Evolutionary conservation across 768 basidiomycete genomes (phyloP).

Genomic region (Agrocybe pediades): DNA sequence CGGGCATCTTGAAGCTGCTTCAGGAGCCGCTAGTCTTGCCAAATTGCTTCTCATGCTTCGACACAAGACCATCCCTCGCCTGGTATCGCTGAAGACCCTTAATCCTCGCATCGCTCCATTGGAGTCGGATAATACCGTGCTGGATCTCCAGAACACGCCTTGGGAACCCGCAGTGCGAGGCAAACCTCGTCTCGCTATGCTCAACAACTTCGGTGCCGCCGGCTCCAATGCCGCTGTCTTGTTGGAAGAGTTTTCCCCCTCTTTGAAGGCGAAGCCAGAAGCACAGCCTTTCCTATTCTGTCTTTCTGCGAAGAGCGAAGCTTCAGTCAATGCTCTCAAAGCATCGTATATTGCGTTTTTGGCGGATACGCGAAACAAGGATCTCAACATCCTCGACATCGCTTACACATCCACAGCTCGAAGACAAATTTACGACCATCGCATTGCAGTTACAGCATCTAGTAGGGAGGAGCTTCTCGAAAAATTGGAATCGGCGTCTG

Average conservation of each 20-base stretch:
- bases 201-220: conserved; percentile 79
- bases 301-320: neutral
- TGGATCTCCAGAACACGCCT: conserved; percentile 36
- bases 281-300: neutral
- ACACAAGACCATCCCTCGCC: conserved; percentile 55
- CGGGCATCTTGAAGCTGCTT: conserved; percentile 77
- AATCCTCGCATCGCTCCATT: conserved; percentile 58
- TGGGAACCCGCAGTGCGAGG: conserved; percentile 44
- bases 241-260: conserved; percentile 52
- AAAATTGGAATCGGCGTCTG: conserved; percentile 39
- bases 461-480: conserved; percentile 46
- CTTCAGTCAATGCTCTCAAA: neutral
- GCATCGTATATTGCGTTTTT: conserved; percentile 40
- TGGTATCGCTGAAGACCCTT: conserved; percentile 56
- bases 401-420: conserved; percentile 73
- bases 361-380: conserved; percentile 64
- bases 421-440: conserved; percentile 55
- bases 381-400: conserved; percentile 44
- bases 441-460: conserved; percentile 50
- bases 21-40: conserved; percentile 71
- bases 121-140: conserved; percentile 47
- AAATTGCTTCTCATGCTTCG: conserved; percentile 73
- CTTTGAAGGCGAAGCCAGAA: neutral
- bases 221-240: conserved; percentile 69
- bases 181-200: conserved; percentile 49